phyloP scores from a whole-genome alignment of 2,329 filamentous ascomycete species.

The Colletotrichum sp. region DNA sequence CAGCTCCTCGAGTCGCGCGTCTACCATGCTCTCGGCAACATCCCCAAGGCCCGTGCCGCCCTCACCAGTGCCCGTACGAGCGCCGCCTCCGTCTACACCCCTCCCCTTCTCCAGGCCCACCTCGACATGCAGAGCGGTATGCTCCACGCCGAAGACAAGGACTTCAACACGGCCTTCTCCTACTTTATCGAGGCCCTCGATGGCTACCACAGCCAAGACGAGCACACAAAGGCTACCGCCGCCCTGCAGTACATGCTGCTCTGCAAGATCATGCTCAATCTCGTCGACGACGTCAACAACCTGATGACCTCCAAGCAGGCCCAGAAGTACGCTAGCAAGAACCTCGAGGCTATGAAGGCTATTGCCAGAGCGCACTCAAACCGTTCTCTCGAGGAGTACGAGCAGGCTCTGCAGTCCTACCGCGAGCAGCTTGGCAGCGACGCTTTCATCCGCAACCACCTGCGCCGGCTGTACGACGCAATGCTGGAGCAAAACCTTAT shows the following conservation, averaged over 20 bases:
- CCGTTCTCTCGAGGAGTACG: conserved; percentile 95
- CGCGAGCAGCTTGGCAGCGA: conserved; percentile 93
- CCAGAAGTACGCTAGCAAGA: conserved; percentile 93
- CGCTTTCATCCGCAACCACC: conserved; percentile 95
- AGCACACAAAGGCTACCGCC: conserved; percentile 87
- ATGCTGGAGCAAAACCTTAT: conserved; percentile 99
- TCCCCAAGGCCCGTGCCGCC: conserved; percentile 92
- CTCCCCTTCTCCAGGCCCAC: conserved; percentile 91
- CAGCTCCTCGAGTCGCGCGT: conserved; percentile 96
- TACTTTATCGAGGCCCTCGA: conserved; percentile 99
- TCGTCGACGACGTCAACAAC: conserved; percentile 93
- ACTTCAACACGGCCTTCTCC: conserved; percentile 98
- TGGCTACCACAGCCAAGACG: conserved; percentile 93
- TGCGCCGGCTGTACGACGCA: conserved; percentile 93
- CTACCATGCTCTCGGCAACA: conserved; percentile 97
- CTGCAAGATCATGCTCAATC: conserved; percentile 99
- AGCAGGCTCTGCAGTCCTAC: conserved; percentile 88
- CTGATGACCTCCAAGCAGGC: conserved; percentile 97
- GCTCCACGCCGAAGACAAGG: conserved; percentile 97
- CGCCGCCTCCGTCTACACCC: conserved; percentile 96
- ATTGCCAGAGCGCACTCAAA: conserved; percentile 95
- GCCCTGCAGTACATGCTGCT: conserved; percentile 99
- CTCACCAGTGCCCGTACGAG: conserved; percentile 93
- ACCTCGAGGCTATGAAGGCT: conserved; percentile 98
- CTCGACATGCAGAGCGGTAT: conserved; percentile 99